Evolutionary conservation across 495 filamentous ascomycete genomes (phyloP).

Genomic region (Wilcoxina mikolae): DNA sequence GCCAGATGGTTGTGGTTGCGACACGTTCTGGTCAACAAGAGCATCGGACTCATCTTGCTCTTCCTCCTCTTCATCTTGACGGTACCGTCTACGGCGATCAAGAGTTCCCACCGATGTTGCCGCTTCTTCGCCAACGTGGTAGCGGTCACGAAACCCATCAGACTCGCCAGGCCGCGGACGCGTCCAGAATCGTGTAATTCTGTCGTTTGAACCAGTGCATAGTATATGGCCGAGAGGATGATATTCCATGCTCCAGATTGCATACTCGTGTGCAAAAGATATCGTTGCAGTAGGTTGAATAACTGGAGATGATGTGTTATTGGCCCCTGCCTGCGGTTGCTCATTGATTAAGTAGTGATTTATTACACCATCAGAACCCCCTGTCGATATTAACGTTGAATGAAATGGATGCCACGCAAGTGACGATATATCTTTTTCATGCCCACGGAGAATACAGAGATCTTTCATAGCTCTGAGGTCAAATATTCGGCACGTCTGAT

Average conservation of each 20-base stretch:
- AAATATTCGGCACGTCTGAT: slow-evolving; percentile 81
- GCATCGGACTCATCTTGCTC: slow-evolving; percentile 84
- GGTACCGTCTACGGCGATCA: slow-evolving; percentile 62
- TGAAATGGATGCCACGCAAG: slow-evolving; percentile 91
- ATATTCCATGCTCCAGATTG: slow-evolving; percentile 96
- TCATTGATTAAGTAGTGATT: slow-evolving; percentile 90
- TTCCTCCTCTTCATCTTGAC: slow-evolving; percentile 81
- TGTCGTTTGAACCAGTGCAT: slow-evolving; percentile 96
- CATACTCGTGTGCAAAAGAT: slow-evolving; percentile 75
- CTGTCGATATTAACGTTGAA: slow-evolving; percentile 72
- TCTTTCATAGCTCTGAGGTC: slow-evolving; percentile 98
- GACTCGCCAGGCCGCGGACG: slow-evolving; percentile 73
- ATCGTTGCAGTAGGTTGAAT: slow-evolving; percentile 78
- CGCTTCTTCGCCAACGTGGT: slow-evolving; percentile 85
- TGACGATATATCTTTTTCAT: slow-evolving; percentile 90
- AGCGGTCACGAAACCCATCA: slow-evolving; percentile 69
- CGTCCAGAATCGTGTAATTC: slow-evolving; percentile 92
- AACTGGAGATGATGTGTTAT: slow-evolving; percentile 62
- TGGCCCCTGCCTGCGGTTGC: slow-evolving; percentile 48
- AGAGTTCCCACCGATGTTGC: slow-evolving; percentile 88
- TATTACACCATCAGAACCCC: slow-evolving; percentile 73
- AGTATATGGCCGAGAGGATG: slow-evolving; percentile 92
- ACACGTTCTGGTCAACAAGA: slow-evolving; percentile 86
- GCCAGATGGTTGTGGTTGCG: slow-evolving; percentile 22
- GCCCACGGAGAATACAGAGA: slow-evolving; percentile 74